Percentiles rank a stretch among this genome's conserved stretches.
Conservation (phyloP, 75 land plant genomes). For the Selaginella tamariscina region DNA sequence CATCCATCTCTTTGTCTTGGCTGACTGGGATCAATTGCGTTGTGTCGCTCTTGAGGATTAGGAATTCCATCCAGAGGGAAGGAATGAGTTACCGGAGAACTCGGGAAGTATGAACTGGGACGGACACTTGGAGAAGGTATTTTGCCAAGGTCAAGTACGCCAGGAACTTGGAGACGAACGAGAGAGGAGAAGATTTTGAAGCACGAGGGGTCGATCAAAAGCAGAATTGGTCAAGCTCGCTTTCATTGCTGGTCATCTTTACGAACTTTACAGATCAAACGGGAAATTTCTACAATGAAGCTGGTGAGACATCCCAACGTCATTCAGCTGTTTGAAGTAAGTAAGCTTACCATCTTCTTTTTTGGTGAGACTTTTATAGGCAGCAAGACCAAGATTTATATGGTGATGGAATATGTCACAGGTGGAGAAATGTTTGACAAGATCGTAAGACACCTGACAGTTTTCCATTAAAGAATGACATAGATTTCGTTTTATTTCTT, state of each 20-base stretch:
- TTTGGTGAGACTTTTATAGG: no score
- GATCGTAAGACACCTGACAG: constrained; percentile 3
- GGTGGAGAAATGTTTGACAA: constrained; percentile 3
- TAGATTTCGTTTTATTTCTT: not conserved
- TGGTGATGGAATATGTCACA: constrained; percentile 1
- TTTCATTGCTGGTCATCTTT: no score
- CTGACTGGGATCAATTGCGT: constrained; percentile 1
- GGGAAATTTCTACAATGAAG: constrained; percentile 12
- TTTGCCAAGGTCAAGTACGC: constrained; percentile 3
- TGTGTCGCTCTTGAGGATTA: constrained; percentile 3
- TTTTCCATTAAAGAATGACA: not conserved
- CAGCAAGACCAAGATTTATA: constrained; percentile 2
- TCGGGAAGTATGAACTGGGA: constrained; percentile 1
- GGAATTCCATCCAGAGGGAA: constrained; percentile 3
- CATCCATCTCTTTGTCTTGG: not conserved
- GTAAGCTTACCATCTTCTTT: no score
- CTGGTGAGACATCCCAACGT: constrained; percentile 10
- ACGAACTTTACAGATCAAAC: constrained; percentile 11
- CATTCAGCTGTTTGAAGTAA: constrained; percentile 14
- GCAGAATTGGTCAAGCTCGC: no score
- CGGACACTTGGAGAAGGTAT: constrained; percentile 3
- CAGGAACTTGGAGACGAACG: constrained; percentile 3
- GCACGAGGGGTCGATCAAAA: not conserved
- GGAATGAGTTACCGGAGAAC: constrained; percentile 1
- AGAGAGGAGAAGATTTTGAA: constrained; percentile 2